These are phyloP conservation scores for Penicillium freii DNA, from an alignment of 2,329 filamentous ascomycete genomes.

Conservation along the genomic window DNA sequence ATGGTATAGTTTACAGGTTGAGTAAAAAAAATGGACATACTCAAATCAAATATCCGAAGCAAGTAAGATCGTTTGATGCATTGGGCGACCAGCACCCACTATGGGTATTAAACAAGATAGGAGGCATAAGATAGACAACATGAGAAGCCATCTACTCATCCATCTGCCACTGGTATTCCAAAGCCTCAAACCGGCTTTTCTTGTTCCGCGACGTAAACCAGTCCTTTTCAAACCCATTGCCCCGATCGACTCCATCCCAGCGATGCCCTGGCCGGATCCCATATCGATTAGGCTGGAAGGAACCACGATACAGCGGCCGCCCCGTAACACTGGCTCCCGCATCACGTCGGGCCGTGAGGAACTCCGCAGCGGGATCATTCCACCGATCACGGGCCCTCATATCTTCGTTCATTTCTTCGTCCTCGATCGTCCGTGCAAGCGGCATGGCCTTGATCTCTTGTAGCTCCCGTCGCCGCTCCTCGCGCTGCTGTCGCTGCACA, in stretches of 20 bases:
- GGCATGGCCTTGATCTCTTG: slow-evolving; percentile 80
- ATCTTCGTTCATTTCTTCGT: slow-evolving; percentile 80
- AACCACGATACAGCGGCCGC: slow-evolving; percentile 72
- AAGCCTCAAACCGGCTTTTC: slow-evolving; percentile 69
- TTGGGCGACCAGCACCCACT: slow-evolving; percentile 16
- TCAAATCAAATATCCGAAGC: not conserved
- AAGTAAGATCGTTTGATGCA: not conserved
- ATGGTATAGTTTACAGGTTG: not conserved
- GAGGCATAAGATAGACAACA: not conserved
- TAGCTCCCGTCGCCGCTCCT: slow-evolving; percentile 64
- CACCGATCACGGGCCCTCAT: slow-evolving; percentile 74
- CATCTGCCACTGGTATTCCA: slow-evolving; percentile 96
- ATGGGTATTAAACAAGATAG: not conserved
- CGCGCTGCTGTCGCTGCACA: slow-evolving; percentile 70
- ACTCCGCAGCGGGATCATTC: slow-evolving; percentile 90
- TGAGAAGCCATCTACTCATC: slow-evolving; percentile 61
- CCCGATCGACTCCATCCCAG: slow-evolving; percentile 95
- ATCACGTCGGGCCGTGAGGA: slow-evolving; percentile 59
- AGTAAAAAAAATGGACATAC: not conserved
- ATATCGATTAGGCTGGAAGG: slow-evolving; percentile 86
- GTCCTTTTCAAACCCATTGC: slow-evolving; percentile 90
- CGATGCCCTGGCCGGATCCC: slow-evolving; percentile 87
- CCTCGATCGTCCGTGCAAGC: slow-evolving; percentile 77
- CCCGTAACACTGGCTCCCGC: slow-evolving; percentile 49
- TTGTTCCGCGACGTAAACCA: slow-evolving; percentile 86